Evolutionary conservation across 176 grass and related monocot species (phyloP).

Genomic region (Triticum aestivum): DNA sequence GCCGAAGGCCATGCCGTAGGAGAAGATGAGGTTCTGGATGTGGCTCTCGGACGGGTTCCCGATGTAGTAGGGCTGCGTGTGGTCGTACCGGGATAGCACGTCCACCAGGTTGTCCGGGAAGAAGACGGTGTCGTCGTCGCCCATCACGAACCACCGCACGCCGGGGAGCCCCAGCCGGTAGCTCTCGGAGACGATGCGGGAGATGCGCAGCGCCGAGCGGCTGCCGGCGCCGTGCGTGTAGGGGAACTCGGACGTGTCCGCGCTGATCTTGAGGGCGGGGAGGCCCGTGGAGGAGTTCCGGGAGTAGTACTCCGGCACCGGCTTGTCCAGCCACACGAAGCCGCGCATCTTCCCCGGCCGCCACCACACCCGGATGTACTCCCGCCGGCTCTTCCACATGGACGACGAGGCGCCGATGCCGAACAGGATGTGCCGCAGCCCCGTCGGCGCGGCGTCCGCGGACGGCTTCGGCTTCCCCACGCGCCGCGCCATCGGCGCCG

Average conservation of each 20-base stretch:
- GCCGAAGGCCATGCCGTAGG: constrained; percentile 73
- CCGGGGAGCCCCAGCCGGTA: constrained; percentile 36
- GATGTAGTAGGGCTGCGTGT: constrained; percentile 65
- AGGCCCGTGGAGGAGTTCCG: constrained; percentile 9
- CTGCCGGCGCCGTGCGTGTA: constrained; percentile 44
- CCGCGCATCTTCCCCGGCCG: constrained; percentile 40
- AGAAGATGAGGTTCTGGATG: constrained; percentile 63
- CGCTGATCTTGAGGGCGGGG: constrained; percentile 35
- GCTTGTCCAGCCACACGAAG: constrained; percentile 50
- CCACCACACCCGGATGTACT: constrained; percentile 23
- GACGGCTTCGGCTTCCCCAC: background rate
- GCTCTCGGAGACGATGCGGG: constrained; percentile 55
- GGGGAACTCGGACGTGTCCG: constrained; percentile 37
- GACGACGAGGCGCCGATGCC: constrained; percentile 47
- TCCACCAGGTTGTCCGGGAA: constrained; percentile 71
- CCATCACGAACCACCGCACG: constrained; percentile 71
- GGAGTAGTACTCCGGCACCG: constrained; percentile 28
- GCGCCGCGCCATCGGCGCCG: background rate
- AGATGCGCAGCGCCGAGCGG: constrained; percentile 48
- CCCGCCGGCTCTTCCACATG: constrained; percentile 37
- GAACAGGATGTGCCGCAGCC: constrained; percentile 50
- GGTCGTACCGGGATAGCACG: constrained; percentile 66
- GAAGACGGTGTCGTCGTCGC: constrained; percentile 88
- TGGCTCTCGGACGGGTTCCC: constrained; percentile 69
- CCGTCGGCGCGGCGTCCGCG: constrained; percentile 15